phyloP scores from a whole-genome alignment of 495 filamentous ascomycete species.

The Platismatia glauca region DNA sequence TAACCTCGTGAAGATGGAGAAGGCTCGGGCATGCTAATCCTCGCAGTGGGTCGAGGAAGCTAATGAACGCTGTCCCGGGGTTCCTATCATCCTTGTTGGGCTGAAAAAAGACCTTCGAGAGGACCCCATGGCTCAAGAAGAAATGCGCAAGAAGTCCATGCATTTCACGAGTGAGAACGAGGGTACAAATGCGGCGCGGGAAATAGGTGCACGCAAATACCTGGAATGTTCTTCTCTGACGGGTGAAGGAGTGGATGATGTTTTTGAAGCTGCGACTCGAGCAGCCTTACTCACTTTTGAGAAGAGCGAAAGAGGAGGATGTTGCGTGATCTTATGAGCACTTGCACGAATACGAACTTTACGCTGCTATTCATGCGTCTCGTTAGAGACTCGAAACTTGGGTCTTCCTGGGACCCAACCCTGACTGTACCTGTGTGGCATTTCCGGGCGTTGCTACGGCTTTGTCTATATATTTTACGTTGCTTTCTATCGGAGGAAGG shows the following conservation, averaged over 20 bases:
- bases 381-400: background rate
- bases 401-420: background rate
- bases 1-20: background rate
- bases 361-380: conserved; percentile 5
- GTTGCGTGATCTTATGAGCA: conserved; percentile 85
- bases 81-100: conserved; percentile 94
- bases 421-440: conserved; percentile 7
- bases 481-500: conserved; percentile 5
- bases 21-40: conserved; percentile 11
- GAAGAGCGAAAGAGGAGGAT: conserved; percentile 70
- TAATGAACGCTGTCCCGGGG: conserved; percentile 81
- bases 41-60: conserved; percentile 92
- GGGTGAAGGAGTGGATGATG: conserved; percentile 97
- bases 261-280: conserved; percentile 94
- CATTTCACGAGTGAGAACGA: conserved; percentile 75
- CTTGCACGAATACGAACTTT: conserved; percentile 1
- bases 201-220: conserved; percentile 90
- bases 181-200: conserved; percentile 68
- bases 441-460: conserved; percentile 11
- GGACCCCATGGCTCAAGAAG: conserved; percentile 86
- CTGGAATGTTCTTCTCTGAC: conserved; percentile 94
- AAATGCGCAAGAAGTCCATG: conserved; percentile 92
- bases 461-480: background rate
- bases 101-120: conserved; percentile 97
- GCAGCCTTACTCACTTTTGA: conserved; percentile 91